phyloP scores from a whole-genome alignment of 805 yeast genomes.

The Priceomyces carsonii region DNA sequence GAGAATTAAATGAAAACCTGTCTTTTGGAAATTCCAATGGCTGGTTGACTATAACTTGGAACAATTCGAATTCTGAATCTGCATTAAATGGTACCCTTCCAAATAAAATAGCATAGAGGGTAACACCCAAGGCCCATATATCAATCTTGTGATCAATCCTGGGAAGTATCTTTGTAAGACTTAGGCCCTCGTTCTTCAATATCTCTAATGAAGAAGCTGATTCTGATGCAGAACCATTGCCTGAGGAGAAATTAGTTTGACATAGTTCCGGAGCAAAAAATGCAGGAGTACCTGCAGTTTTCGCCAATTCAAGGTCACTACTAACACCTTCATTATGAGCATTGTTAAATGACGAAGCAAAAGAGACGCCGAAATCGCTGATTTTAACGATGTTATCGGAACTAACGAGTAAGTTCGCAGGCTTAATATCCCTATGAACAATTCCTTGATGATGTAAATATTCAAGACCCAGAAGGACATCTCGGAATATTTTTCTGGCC shows the following conservation, averaged over 20 bases:
- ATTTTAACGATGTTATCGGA: slow-evolving; percentile 78
- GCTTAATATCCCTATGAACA: slow-evolving; percentile 93
- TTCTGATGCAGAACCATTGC: slow-evolving; percentile 9
- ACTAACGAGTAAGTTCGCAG: slow-evolving; percentile 81
- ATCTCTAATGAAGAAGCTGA: slow-evolving; percentile 24
- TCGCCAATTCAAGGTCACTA: slow-evolving; percentile 78
- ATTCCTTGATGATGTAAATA: slow-evolving; percentile 88
- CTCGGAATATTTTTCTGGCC: slow-evolving; percentile 73
- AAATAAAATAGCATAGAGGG: slow-evolving; percentile 81
- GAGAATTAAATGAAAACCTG: slow-evolving; percentile 35
- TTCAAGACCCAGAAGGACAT: slow-evolving; percentile 84
- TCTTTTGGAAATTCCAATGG: slow-evolving; percentile 56
- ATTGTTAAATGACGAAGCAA: slow-evolving; percentile 52
- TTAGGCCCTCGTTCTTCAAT: slow-evolving; percentile 19
- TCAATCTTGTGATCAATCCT: slow-evolving; percentile 82
- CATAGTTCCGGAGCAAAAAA: slow-evolving; percentile 95
- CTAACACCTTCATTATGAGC: slow-evolving; percentile 44
- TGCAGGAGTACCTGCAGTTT: slow-evolving; percentile 98
- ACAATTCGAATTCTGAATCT: slow-evolving; percentile 80
- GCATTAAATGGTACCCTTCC: slow-evolving; percentile 91
- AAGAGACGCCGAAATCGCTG: slow-evolving; percentile 95
- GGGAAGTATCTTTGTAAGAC: slow-evolving; percentile 30
- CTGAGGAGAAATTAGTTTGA: slow-evolving; percentile 47
- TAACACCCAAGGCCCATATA: slow-evolving; percentile 97
- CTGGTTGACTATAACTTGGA: slow-evolving; percentile 73